A percentile compares a stretch with the other conserved stretches of the same genome.
These are phyloP conservation scores for Picochlorum sp. DNA, from an alignment of 139 green algal species.

Conservation along the genomic window DNA sequence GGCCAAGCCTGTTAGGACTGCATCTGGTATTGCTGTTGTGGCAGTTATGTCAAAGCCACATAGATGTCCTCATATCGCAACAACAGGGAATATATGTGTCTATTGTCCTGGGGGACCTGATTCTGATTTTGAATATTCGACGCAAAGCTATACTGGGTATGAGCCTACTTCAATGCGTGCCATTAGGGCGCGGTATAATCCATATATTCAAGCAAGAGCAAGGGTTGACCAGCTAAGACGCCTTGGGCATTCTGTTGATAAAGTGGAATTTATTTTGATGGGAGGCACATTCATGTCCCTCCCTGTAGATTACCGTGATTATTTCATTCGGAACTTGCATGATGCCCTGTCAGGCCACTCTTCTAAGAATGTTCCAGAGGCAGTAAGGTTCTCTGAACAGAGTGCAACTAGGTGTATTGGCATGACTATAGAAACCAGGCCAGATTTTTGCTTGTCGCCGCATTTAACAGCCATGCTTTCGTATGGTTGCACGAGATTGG, in stretches of 20 bases:
- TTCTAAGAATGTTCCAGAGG: conserved; percentile 48
- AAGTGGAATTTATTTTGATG: conserved; percentile 99
- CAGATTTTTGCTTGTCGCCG: conserved; percentile 78
- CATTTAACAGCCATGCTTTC: conserved; percentile 71
- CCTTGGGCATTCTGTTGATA: conserved; percentile 92
- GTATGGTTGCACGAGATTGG: conserved; percentile 81
- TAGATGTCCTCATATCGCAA: conserved; percentile 97
- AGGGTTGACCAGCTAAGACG: conserved; percentile 90
- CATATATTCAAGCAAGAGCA: conserved; percentile 76
- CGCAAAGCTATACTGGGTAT: conserved; percentile 86
- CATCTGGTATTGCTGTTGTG: conserved; percentile 94
- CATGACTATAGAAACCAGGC: conserved; percentile 94
- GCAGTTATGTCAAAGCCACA: conserved; percentile 99
- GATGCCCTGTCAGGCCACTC: conserved; percentile 82
- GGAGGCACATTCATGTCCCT: conserved; percentile 98
- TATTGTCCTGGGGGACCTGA: conserved; percentile 97
- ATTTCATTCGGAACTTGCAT: conserved; percentile 92
- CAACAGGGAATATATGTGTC: conserved; percentile 97
- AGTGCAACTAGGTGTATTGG: conserved; percentile 83
- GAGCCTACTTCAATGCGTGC: conserved; percentile 96
- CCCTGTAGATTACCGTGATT: conserved; percentile 89
- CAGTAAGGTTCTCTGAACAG: conserved; percentile 61
- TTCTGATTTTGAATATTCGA: conserved; percentile 97
- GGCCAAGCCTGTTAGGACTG: conserved; percentile 83
- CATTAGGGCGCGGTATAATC: conserved; percentile 90